phyloP scores from a whole-genome alignment of 1,139 yeast species.

The Kurtzmaniella quercitrusa region DNA sequence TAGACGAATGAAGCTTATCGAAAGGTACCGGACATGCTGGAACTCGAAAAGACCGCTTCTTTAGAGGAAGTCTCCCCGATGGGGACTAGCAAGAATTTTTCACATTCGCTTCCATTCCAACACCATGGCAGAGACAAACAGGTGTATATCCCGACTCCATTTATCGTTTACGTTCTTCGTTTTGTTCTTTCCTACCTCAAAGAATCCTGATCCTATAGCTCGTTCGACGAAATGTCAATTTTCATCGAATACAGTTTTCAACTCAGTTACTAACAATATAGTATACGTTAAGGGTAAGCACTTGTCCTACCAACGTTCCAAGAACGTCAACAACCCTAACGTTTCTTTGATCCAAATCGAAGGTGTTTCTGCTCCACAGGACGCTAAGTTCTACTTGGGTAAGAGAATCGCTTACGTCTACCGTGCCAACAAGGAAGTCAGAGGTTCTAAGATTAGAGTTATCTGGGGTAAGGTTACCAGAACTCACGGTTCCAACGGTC shows the following conservation, averaged over 20 bases:
- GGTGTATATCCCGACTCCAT: too few species aligned
- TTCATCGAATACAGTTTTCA: not conserved
- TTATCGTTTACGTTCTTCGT: too few species aligned
- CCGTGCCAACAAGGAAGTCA: slow-evolving; percentile 96
- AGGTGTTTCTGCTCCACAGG: slow-evolving; percentile 88
- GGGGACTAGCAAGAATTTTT: too few species aligned
- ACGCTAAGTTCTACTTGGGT: slow-evolving; percentile 98
- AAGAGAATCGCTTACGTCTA: slow-evolving; percentile 99
- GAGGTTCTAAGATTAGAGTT: slow-evolving; percentile 99
- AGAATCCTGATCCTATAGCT: not conserved
- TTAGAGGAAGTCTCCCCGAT: too few species aligned
- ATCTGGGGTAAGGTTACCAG: slow-evolving; percentile 99
- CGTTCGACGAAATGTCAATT: not conserved
- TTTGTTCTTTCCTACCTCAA: not conserved
- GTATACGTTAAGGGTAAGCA: slow-evolving; percentile 99
- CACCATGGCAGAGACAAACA: too few species aligned
- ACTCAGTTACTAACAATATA: slow-evolving; percentile 47
- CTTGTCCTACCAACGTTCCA: slow-evolving; percentile 99
- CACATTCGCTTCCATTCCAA: too few species aligned
- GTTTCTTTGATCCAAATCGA: slow-evolving; percentile 94
- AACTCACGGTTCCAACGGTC: slow-evolving; percentile 98
- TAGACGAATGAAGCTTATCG: not conserved
- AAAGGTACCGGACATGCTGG: too few species aligned
- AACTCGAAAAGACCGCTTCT: too few species aligned
- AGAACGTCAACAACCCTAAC: slow-evolving; percentile 97